Evolutionary conservation across 2,329 filamentous ascomycete genomes (phyloP).

Genomic region (Fulvia fulva): DNA sequence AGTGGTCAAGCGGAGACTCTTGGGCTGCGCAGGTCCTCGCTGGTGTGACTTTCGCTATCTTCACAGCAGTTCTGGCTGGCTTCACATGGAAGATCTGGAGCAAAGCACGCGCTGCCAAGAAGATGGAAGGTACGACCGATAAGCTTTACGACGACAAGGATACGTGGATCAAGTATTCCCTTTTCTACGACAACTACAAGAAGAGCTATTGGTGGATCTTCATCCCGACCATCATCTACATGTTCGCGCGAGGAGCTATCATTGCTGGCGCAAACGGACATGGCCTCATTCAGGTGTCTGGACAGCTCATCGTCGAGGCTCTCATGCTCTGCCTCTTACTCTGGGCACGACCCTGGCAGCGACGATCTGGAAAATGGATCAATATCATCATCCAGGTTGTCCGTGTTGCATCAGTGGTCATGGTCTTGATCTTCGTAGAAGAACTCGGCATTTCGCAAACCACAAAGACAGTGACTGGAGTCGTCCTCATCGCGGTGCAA

Average conservation of each 20-base stretch:
- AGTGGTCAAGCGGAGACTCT: slow-evolving; percentile 89
- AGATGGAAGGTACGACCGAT: slow-evolving; percentile 66
- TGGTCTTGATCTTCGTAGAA: slow-evolving; percentile 90
- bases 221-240: slow-evolving; percentile 81
- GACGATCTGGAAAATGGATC: slow-evolving; percentile 84
- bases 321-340: slow-evolving; percentile 74
- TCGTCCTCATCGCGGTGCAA: slow-evolving; percentile 92
- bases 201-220: slow-evolving; percentile 97
- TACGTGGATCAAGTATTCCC: slow-evolving; percentile 89
- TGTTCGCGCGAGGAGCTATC: slow-evolving; percentile 81
- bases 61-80: slow-evolving; percentile 75
- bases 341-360: slow-evolving; percentile 82
- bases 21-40: slow-evolving; percentile 87
- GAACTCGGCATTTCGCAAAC: slow-evolving; percentile 86
- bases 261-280: slow-evolving; percentile 83
- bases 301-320: slow-evolving; percentile 75
- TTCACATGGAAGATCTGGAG: slow-evolving; percentile 81
- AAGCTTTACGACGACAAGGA: slow-evolving; percentile 83
- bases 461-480: slow-evolving; percentile 87
- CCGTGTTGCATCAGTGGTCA: slow-evolving; percentile 80
- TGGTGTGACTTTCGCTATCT: slow-evolving; percentile 72
- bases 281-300: slow-evolving; percentile 74
- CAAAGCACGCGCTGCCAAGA: slow-evolving; percentile 70
- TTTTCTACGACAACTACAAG: slow-evolving; percentile 96
- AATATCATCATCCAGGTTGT: slow-evolving; percentile 89